Evolutionary conservation across 148 eudicot species (phyloP).

Genomic region (Arctostaphylos glauca): DNA sequence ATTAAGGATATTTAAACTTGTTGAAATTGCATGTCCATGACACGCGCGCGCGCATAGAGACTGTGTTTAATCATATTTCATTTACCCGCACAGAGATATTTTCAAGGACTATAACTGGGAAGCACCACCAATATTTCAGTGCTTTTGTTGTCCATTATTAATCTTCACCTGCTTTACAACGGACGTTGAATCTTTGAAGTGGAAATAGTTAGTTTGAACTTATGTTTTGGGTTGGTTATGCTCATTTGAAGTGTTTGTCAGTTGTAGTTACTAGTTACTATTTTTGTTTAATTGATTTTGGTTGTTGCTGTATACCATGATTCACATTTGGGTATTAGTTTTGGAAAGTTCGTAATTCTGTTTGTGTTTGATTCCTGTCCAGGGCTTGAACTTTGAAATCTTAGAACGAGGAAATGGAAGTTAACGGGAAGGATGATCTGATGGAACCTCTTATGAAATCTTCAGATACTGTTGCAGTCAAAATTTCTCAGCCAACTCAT

Average conservation of each 20-base stretch:
- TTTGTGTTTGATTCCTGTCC: background rate
- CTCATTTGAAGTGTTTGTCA: background rate
- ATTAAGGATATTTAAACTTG: background rate
- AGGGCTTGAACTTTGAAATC: slow-evolving; percentile 21
- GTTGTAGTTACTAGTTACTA: background rate
- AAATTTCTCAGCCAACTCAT: slow-evolving; percentile 26
- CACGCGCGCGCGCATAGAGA: background rate
- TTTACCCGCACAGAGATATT: background rate
- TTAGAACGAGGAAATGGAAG: slow-evolving; percentile 49
- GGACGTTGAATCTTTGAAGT: background rate
- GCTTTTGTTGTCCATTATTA: background rate
- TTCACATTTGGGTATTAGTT: background rate
- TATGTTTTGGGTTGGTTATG: background rate
- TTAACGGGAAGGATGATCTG: slow-evolving; percentile 48
- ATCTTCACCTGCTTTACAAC: background rate
- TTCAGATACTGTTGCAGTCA: slow-evolving; percentile 38
- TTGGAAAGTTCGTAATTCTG: background rate
- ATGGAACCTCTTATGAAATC: slow-evolving; percentile 54
- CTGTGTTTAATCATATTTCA: background rate
- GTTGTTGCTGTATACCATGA: background rate
- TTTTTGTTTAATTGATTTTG: background rate
- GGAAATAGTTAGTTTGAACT: background rate
- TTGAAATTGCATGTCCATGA: background rate
- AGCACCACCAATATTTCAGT: background rate
- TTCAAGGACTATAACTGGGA: background rate